Evolutionary conservation across 2,329 filamentous ascomycete species (phyloP).

Genomic region (Endoconidiophora laricicola): DNA sequence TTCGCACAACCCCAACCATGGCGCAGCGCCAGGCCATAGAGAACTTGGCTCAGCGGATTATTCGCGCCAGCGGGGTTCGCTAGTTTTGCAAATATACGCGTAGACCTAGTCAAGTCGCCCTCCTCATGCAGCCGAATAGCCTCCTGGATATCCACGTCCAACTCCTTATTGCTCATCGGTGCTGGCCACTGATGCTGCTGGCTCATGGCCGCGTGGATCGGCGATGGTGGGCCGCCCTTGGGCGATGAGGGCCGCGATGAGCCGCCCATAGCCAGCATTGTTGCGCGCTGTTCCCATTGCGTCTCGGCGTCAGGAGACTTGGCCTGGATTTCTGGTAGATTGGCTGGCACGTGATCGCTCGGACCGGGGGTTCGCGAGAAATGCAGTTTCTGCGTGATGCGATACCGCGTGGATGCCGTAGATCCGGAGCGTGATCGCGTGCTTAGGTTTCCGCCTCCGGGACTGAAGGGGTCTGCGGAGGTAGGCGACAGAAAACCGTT

Average conservation of each 20-base stretch:
- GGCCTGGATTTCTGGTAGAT: slow-evolving; percentile 59
- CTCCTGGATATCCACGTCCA: slow-evolving; percentile 67
- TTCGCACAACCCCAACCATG: slow-evolving; percentile 84
- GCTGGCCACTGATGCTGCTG: slow-evolving; percentile 19
- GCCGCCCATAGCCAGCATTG: slow-evolving; percentile 44
- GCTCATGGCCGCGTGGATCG: slow-evolving; percentile 10
- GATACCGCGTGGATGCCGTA: slow-evolving; percentile 26
- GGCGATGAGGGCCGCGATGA: slow-evolving; percentile 24
- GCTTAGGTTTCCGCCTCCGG: slow-evolving; percentile 15
- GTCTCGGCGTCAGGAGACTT: slow-evolving; percentile 36
- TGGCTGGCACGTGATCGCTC: slow-evolving; percentile 58
- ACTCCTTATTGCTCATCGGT: slow-evolving; percentile 19
- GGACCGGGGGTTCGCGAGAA: slow-evolving; percentile 40
- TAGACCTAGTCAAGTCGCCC: slow-evolving; percentile 63
- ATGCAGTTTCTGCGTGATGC: slow-evolving; percentile 56
- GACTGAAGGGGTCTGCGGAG: slow-evolving; percentile 10
- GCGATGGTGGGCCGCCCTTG: slow-evolving; percentile 16
- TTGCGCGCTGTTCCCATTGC: slow-evolving; percentile 85
- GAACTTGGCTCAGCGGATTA: slow-evolving; percentile 85
- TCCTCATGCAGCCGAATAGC: slow-evolving; percentile 87
- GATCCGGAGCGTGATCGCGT: slow-evolving; percentile 29
- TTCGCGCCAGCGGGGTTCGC: slow-evolving; percentile 74
- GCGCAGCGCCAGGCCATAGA: slow-evolving; percentile 81
- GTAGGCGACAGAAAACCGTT: slow-evolving; percentile 10
- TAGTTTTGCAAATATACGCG: slow-evolving; percentile 67